Conservation (phyloP, 352 stramenopile species). For the Stephanocyclus meneghinianus region DNA sequence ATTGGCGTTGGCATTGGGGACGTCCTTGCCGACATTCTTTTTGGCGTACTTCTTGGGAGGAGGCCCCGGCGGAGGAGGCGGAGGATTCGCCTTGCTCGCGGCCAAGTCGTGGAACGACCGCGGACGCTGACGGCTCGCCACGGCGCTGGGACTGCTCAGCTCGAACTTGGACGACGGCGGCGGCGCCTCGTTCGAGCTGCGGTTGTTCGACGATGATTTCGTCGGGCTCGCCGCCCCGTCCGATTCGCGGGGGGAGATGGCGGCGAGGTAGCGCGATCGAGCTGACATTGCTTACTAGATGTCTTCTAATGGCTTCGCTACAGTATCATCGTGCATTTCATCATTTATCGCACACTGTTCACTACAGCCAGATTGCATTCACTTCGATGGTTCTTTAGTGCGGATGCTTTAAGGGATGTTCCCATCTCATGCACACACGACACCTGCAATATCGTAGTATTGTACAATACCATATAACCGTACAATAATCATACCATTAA, state of each 20-base stretch:
- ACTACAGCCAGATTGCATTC: too few species aligned
- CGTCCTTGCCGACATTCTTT: not conserved
- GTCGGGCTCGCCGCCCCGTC: not conserved
- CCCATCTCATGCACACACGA: too few species aligned
- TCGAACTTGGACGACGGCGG: not conserved
- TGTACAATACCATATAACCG: too few species aligned
- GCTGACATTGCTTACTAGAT: conserved; percentile 6
- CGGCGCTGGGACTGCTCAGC: not conserved
- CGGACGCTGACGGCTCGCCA: not conserved
- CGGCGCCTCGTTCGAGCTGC: not conserved
- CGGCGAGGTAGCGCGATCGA: conserved; percentile 21
- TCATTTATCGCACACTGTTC: too few species aligned
- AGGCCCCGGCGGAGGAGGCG: conserved; percentile 40
- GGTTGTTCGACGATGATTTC: not conserved
- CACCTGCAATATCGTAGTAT: too few species aligned
- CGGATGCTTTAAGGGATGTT: too few species aligned
- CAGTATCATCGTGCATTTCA: too few species aligned
- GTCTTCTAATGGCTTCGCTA: too few species aligned
- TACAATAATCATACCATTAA: too few species aligned
- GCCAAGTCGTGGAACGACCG: not conserved
- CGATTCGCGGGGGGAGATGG: conserved; percentile 16
- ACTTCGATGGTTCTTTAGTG: too few species aligned
- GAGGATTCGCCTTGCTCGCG: conserved; percentile 9
- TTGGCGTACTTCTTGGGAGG: conserved; percentile 31
- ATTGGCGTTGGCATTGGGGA: not conserved